A percentile compares a stretch with the other conserved stretches of the same genome.
These are phyloP conservation scores for Sherardia arvensis DNA, from an alignment of 257 asterid species.

Conservation along the genomic window DNA sequence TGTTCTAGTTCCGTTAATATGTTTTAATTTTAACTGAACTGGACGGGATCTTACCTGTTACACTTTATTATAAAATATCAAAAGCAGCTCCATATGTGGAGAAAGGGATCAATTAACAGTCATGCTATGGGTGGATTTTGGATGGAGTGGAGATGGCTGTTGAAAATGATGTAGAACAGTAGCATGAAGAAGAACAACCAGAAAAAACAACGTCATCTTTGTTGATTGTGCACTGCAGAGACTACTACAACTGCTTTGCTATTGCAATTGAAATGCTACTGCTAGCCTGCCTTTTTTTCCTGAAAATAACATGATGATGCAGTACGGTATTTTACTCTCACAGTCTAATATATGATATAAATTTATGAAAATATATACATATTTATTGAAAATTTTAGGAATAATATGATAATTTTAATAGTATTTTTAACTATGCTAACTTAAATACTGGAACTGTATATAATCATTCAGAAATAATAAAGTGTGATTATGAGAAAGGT, in stretches of 20 bases:
- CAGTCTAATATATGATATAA: no score
- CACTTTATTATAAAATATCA: no score
- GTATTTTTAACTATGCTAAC: no score
- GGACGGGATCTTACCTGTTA: no score
- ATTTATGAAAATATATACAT: no score
- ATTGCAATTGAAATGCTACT: not conserved
- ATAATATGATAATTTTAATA: no score
- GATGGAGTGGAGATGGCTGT: constrained; percentile 3
- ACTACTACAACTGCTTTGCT: not conserved
- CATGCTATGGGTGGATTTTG: not conserved
- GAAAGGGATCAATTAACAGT: not conserved
- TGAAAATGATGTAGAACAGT: constrained; percentile 3
- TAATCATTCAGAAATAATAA: not conserved
- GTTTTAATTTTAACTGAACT: no score
- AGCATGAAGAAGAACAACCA: not conserved
- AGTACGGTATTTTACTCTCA: no score
- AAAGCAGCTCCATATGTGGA: not conserved
- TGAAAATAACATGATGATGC: no score
- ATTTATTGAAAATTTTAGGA: no score
- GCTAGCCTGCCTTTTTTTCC: not conserved
- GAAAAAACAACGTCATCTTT: constrained; percentile 6
- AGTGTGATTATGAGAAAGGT: not conserved
- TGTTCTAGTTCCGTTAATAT: no score
- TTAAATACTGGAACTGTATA: no score
- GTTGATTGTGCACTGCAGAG: constrained; percentile 2